Conservation (phyloP, 441 rosid species). For the Populus tomentosa region DNA sequence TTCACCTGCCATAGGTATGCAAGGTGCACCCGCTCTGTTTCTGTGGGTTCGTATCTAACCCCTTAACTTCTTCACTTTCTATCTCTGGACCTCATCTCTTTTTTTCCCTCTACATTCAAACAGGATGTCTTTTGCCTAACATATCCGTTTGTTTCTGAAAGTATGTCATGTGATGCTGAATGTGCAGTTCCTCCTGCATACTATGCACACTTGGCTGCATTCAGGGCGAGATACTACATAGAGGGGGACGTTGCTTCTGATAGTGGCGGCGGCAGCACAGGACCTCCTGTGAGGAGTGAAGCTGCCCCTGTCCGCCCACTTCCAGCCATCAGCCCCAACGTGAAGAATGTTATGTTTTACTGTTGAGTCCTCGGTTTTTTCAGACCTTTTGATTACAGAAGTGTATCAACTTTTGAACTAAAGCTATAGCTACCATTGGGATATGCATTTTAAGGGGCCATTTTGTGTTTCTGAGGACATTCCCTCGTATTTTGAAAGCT, state of each 20-base stretch:
- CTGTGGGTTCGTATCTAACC: background rate
- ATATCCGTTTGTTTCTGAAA: background rate
- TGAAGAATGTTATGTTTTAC: slow-evolving; percentile 1
- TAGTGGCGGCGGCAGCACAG: background rate
- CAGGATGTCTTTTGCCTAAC: too few relatives aligned
- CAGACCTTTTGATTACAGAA: background rate
- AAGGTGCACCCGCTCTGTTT: background rate
- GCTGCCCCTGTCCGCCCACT: background rate
- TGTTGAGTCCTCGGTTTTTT: background rate
- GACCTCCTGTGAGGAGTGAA: background rate
- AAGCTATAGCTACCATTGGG: too few relatives aligned
- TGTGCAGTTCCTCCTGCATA: background rate
- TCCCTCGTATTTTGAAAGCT: too few relatives aligned
- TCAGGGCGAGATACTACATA: background rate
- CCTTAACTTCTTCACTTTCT: background rate
- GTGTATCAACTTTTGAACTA: background rate
- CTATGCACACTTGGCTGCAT: background rate
- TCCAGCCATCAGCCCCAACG: background rate
- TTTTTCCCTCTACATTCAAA: too few relatives aligned
- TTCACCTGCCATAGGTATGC: background rate
- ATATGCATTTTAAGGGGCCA: too few relatives aligned
- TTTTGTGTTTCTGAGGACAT: too few relatives aligned
- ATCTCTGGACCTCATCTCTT: background rate
- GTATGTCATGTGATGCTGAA: background rate
- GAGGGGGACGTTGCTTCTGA: background rate